A percentile compares a stretch with the other conserved stretches of the same genome.
phyloP scores from a whole-genome alignment of 805 yeast genomes.

The Metschnikowia similis region DNA sequence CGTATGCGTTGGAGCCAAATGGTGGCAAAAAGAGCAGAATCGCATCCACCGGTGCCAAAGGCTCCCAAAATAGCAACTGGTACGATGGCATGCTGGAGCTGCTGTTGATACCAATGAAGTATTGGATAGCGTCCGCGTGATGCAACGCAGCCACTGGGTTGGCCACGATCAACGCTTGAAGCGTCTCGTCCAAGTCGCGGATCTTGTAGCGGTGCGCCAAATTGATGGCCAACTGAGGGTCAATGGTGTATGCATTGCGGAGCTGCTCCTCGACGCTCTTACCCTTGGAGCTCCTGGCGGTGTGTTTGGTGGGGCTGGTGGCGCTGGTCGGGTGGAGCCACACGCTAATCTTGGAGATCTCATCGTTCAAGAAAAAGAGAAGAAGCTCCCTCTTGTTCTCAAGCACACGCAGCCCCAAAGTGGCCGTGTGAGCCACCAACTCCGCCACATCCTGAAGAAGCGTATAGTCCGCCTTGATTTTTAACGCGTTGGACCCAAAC shows the following conservation, averaged over 20 bases:
- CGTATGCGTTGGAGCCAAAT: conserved; percentile 57
- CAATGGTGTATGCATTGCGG: conserved; percentile 54
- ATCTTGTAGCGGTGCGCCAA: conserved; percentile 58
- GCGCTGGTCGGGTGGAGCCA: conserved; percentile 70
- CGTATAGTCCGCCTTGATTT: conserved; percentile 63
- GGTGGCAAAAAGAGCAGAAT: conserved; percentile 80
- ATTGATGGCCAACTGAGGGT: conserved; percentile 70
- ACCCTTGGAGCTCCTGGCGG: conserved; percentile 26
- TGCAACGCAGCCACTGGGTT: conserved; percentile 58
- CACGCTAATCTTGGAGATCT: conserved; percentile 62
- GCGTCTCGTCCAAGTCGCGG: conserved; percentile 34
- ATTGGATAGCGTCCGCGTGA: conserved; percentile 57
- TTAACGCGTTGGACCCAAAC: conserved; percentile 75
- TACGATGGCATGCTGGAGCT: conserved; percentile 36
- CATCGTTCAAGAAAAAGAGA: conserved; percentile 67
- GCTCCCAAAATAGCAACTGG: conserved; percentile 62
- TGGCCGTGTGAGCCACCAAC: conserved; percentile 19
- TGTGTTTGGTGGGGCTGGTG: conserved; percentile 4
- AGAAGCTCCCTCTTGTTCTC: conserved; percentile 53
- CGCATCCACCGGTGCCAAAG: conserved; percentile 77
- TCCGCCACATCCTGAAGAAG: conserved; percentile 52
- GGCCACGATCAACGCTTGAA: conserved; percentile 43
- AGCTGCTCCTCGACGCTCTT: conserved; percentile 30
- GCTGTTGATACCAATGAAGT: conserved; percentile 40
- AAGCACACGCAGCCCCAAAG: conserved; percentile 23